Percentiles rank a stretch among this genome's conserved stretches.
These are phyloP conservation scores for Neurospora tetrasperma DNA, from an alignment of 495 filamentous ascomycete species.

Conservation along the genomic window DNA sequence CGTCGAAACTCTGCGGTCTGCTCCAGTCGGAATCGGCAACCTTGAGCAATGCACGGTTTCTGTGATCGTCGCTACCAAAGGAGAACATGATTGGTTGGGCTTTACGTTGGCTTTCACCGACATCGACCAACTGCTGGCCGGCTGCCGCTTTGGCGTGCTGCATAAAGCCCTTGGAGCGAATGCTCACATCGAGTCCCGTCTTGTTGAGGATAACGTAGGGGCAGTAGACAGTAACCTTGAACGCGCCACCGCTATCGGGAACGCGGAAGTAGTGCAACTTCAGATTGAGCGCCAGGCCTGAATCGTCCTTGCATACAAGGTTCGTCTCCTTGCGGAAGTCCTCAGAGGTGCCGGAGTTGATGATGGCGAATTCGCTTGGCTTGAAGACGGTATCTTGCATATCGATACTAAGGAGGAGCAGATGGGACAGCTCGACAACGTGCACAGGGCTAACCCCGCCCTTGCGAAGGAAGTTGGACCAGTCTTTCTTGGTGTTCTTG, in stretches of 20 bases:
- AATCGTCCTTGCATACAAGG: constrained; percentile 72
- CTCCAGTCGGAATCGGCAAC: constrained; percentile 88
- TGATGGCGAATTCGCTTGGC: constrained; percentile 89
- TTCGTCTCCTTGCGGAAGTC: constrained; percentile 76
- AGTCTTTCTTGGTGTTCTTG: constrained; percentile 94
- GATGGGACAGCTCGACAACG: constrained; percentile 89
- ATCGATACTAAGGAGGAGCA: constrained; percentile 83
- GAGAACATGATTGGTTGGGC: constrained; percentile 93
- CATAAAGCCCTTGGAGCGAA: constrained; percentile 80
- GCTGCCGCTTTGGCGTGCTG: constrained; percentile 72
- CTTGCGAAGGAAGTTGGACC: constrained; percentile 95
- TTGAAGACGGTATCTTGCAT: constrained; percentile 94
- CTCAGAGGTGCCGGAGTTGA: constrained; percentile 82
- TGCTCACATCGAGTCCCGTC: constrained; percentile 79
- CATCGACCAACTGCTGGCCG: constrained; percentile 48
- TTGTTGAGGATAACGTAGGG: constrained; percentile 93
- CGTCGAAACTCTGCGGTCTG: constrained; percentile 94
- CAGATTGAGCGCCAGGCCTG: constrained; percentile 66
- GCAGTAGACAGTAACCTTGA: constrained; percentile 87
- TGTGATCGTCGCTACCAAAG: constrained; percentile 71
- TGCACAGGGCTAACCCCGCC: constrained; percentile 95
- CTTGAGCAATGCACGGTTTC: constrained; percentile 79
- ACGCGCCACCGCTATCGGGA: constrained; percentile 87
- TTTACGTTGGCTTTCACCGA: constrained; percentile 40
- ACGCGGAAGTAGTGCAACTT: constrained; percentile 89